Evolutionary conservation across 2,329 filamentous ascomycete genomes (phyloP), one percentile per base, ranked within the genome.

Genomic region (Xylariaceae sp.): DNA sequence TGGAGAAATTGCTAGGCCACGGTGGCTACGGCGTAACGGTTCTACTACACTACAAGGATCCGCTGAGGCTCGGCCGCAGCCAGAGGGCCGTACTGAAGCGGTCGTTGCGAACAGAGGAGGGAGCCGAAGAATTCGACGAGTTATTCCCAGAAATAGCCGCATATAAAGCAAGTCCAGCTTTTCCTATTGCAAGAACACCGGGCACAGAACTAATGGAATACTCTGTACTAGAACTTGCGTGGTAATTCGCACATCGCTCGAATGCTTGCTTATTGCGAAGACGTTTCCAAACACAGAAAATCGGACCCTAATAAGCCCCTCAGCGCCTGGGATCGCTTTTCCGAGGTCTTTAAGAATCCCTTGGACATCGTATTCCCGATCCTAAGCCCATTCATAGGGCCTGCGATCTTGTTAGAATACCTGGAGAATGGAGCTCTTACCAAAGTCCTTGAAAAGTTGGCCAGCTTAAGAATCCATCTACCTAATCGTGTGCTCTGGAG

Each of bases 401-500:
- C 55, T 1, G 55, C 55, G 9, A 34, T 57, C 1, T 19, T 57
- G 39, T 13, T 55, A n/a, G 55, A 57, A 22, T 57, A 52, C 26
- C 6, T 55, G 15, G 49, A 52, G 42, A 42, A 49, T 10, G 55
- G 55, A 29, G 1, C 9, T 7, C 21, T 57, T 22, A 3, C 7
- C 32, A 2, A 2, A 7, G 1, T 22, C 39, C 13, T 5, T 4
- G 16, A 2, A 22, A n/a, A 3, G 7, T 0, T 47, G 39, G 3
- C 2, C 16, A 1, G 12, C 16, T 2, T 1, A 10, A 9, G 32
- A 5, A 2, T 47, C 8, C 0, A 2, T 1, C 5, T 55, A 6
- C 56, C 56, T 9, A 58, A 58, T 32, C 49, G 56, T 26, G 3
- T 58, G 12, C 49, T 58, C 1, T 58, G 56, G 56, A 48, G 40